phyloP scores from a whole-genome alignment of 495 filamentous ascomycete species.

The Wilcoxina mikolae region DNA sequence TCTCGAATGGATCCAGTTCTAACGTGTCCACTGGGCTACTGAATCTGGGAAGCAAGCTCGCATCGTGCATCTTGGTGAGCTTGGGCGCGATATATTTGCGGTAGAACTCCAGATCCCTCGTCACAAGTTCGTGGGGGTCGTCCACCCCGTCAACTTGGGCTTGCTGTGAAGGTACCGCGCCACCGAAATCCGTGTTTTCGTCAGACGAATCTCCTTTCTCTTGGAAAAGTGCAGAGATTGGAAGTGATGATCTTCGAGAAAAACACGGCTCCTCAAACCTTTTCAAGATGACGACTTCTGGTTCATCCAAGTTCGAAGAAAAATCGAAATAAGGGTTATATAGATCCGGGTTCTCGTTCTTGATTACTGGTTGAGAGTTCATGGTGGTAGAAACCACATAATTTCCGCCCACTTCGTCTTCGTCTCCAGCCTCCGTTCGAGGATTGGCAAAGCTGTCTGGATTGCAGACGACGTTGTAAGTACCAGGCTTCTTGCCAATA shows the following conservation, averaged over 20 bases:
- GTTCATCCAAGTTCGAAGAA: conserved; percentile 2
- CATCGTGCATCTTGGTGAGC: conserved; percentile 14
- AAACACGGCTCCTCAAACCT: conserved; percentile 35
- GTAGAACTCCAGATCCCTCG: conserved; percentile 7
- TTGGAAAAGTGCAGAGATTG: neutral
- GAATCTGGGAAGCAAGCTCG: conserved; percentile 6
- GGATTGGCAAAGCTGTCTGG: conserved; percentile 38
- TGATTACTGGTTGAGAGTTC: neutral
- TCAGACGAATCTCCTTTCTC: conserved; percentile 8
- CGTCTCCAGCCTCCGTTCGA: conserved; percentile 11
- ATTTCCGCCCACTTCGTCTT: neutral
- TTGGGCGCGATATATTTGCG: conserved; percentile 12
- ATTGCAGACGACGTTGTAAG: conserved; percentile 43
- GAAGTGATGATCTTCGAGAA: conserved; percentile 4
- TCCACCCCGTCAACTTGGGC: too few relatives aligned
- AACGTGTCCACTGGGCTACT: neutral
- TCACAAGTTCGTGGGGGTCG: neutral
- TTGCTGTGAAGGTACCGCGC: too few relatives aligned
- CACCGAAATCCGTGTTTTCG: conserved; percentile 1
- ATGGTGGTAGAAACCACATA: neutral
- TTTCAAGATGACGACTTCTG: conserved; percentile 13
- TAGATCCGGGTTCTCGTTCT: neutral
- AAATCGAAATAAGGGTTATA: neutral
- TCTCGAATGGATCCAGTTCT: conserved; percentile 27
- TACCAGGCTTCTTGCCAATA: conserved; percentile 38